Evolutionary conservation across 345 rosid species (phyloP).

Genomic region (Salix arbutifolia): DNA sequence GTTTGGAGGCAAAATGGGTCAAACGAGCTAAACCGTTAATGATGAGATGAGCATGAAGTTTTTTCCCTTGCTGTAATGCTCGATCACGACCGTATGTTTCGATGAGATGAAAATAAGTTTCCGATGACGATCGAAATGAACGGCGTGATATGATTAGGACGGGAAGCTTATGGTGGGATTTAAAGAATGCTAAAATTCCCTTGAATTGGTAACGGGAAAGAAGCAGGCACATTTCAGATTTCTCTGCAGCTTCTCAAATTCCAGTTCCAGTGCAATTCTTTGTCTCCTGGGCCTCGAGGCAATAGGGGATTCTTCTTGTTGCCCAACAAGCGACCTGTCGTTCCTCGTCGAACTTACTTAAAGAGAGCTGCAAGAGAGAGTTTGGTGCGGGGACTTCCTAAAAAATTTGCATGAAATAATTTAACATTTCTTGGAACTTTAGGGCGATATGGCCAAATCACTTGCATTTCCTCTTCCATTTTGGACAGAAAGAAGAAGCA

Average conservation of each 20-base stretch:
- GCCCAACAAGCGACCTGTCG: too few relatives aligned
- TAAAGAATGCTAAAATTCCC: neutral
- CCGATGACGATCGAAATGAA: slow-evolving; percentile 33
- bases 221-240: too few relatives aligned
- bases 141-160: slow-evolving; percentile 13
- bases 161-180: slow-evolving; percentile 10
- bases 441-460: slow-evolving; percentile 76
- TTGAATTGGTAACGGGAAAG: too few relatives aligned
- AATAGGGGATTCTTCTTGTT: too few relatives aligned
- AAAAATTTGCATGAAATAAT: too few relatives aligned
- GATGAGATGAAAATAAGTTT: slow-evolving; percentile 34
- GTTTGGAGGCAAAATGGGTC: slow-evolving; percentile 46
- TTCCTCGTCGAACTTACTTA: too few relatives aligned
- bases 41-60: slow-evolving; percentile 56
- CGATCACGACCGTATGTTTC: slow-evolving; percentile 34
- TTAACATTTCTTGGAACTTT: slow-evolving; percentile 17
- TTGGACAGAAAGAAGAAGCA: slow-evolving; percentile 27
- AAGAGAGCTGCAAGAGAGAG: too few relatives aligned
- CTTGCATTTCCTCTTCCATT: slow-evolving; percentile 80
- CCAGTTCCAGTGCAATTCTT: too few relatives aligned
- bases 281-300: too few relatives aligned
- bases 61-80: slow-evolving; percentile 34
- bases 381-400: too few relatives aligned
- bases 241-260: too few relatives aligned
- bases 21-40: slow-evolving; percentile 32